These are phyloP conservation scores for Pseudozyma hubeiensis DNA, from an alignment of 1,284 basidiomycete genomes.

Conservation along the genomic window DNA sequence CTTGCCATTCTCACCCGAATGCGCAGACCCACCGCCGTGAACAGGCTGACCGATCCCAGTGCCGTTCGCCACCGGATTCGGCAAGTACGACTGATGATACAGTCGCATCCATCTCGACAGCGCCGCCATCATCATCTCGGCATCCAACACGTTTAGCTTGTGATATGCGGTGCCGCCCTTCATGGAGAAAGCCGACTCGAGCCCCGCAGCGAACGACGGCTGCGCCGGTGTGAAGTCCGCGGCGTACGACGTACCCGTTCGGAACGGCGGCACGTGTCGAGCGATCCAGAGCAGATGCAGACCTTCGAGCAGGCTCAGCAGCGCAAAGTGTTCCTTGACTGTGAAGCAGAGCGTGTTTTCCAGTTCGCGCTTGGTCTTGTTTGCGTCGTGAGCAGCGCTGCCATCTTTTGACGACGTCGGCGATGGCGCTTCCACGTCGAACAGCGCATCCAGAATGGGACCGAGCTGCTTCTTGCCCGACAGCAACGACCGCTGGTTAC, in stretches of 20 bases:
- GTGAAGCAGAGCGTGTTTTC: constrained; percentile 32
- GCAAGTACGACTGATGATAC: constrained; percentile 36
- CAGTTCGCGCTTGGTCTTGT: constrained; percentile 11
- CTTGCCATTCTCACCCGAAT: constrained; percentile 4
- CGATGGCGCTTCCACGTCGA: constrained; percentile 18
- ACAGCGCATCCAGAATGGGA: constrained; percentile 33
- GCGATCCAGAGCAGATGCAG: constrained; percentile 43
- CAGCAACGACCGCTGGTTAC: constrained; percentile 10
- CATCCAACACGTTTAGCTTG: constrained; percentile 21
- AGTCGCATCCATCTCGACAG: constrained; percentile 43
- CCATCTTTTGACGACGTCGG: constrained; percentile 2
- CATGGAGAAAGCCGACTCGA: constrained; percentile 25
- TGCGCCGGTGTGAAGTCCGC: constrained; percentile 32
- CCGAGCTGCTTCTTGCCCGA: constrained; percentile 42
- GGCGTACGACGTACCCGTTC: constrained; percentile 34
- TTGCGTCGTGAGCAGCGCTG: neutral
- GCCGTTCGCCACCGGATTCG: constrained; percentile 20
- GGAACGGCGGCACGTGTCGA: constrained; percentile 31
- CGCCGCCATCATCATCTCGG: constrained; percentile 35
- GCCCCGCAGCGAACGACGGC: constrained; percentile 12
- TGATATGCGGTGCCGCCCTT: constrained; percentile 24
- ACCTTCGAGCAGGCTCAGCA: constrained; percentile 37
- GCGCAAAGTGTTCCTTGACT: constrained; percentile 44
- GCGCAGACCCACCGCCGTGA: neutral
- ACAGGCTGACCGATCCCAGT: constrained; percentile 12